Evolutionary conservation across 2,329 filamentous ascomycete genomes (phyloP), one percentile per base, ranked within the genome.

Genomic region (Phaeosphaeriaceae sp.): DNA sequence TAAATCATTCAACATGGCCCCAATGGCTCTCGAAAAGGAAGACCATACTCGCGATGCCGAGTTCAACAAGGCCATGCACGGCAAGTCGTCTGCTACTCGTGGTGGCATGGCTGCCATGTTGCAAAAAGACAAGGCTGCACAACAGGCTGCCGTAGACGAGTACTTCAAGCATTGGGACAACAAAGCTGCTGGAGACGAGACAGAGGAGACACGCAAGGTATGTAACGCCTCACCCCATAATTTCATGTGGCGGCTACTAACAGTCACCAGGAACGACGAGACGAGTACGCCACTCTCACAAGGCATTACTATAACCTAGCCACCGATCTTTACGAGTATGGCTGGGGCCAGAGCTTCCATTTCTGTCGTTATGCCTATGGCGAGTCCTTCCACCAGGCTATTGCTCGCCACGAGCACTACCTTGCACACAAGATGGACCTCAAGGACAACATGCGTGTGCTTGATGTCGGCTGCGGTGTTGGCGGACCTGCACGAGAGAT

Each of bases 101-200:
- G 89, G 88, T 68, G 90, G 90, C 61, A 83, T 97, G 65, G 79
- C 84, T 63, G 90, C 93, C 66, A 92, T 97, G 86, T 80, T 96
- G 68, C 81, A 82, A 72, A 99, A 99, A 80, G 87, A 94, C 74
- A 79, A 81, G 69, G 78, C 79, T 23, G 90, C 91, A 6, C 89
- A 95, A 71, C 85, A 91, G 73, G 87, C 87, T 43, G 91, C 91
- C 38, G 84, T 92, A 21, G 89, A 94, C 70, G 90, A 95, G 74
- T 96, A 96, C 78, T 96, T 96, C 81, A 95, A 95, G 82, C 92
- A 96, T 74, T 96, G 90, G 89, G 91, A 96, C 75, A 88, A 93
- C 79, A 92, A 95, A 78, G 76, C 79, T 37, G 88, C 80, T 38
- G 86, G 83, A 56, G 83, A 87, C 34, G 94, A 99, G 83, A 97